Base-by-base conservation (phyloP, 2,329 filamentous ascomycete genomes). In the Orbilia blumenaviensis region DNA sequence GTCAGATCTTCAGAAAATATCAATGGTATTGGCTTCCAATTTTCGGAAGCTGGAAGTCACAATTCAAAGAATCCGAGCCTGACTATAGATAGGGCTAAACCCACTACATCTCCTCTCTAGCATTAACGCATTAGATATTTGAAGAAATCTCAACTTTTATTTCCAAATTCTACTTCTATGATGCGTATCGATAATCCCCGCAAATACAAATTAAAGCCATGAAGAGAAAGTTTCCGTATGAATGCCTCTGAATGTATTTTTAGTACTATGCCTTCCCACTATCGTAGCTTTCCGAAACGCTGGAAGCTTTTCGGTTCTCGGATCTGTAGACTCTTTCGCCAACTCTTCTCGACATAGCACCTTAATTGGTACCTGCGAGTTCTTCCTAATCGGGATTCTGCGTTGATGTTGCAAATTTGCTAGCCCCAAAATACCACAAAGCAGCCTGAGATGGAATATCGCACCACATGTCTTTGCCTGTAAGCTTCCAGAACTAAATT, bases 321-420 rank as follows among this genome's bases (percentile, higher is more conserved):
- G 16, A 48, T 16, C 29, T 34, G 27, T 50, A 25, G 21, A 66
- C 44, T 38, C 32, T 21, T 38, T 29, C 9, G 23, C 18, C 48
- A 6, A 62, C n/a, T 2, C 16, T 23, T 62, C 66, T 69, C 56
- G 5, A 12, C 1, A 3, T 34, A 44, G 5, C 42, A 36, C 16
- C 66, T 36, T 23, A 46, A 63, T 52, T 2, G 7, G 46, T 60
- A 27, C 14, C 16, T 18, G 46, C 14, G 5, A 50, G 52, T 46
- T 71, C n/a, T n/a, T 63, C 46, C 44, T 46, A 36, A 21, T 56
- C 25, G 0, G 44, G 44, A 38, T 63, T 69, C 48, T 64, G 66
- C 46, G 66, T 71, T 71, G 58, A 71, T 34, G 58, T 64, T 63
- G 58, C 18, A 64, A 46, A 71, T 42, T 56, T 62, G n/a, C 27